phyloP scores from a whole-genome alignment of 441 rosid species.

The Capsella rubella region DNA sequence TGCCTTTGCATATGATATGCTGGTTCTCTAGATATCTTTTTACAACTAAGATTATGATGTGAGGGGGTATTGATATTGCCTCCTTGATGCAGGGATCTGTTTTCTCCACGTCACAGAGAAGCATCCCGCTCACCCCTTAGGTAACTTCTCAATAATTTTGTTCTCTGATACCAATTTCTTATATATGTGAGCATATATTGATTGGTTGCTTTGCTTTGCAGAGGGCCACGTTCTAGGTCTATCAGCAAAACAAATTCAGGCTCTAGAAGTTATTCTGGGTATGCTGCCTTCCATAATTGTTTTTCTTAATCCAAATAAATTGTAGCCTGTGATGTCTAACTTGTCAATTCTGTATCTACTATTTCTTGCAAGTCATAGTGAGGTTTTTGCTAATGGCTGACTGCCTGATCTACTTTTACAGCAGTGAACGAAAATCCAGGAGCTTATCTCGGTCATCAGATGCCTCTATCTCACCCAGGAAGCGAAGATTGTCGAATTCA shows the following conservation, averaged over 20 bases:
- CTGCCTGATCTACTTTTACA: constrained; percentile 39
- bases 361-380: constrained; percentile 8
- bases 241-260: constrained; percentile 64
- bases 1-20: background rate
- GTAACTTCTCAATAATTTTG: constrained; percentile 43
- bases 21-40: background rate
- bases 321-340: constrained; percentile 6
- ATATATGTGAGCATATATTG: background rate
- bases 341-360: constrained; percentile 1
- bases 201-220: constrained; percentile 48
- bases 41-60: background rate
- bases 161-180: constrained; percentile 13
- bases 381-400: constrained; percentile 33
- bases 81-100: constrained; percentile 50
- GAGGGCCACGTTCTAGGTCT: constrained; percentile 62
- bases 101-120: constrained; percentile 48
- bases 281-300: constrained; percentile 30
- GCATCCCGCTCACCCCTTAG: constrained; percentile 48
- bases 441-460: constrained; percentile 72
- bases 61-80: constrained; percentile 5
- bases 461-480: constrained; percentile 59
- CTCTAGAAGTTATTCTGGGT: constrained; percentile 72
- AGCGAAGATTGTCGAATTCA: constrained; percentile 45
- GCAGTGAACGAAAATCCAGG: constrained; percentile 63
- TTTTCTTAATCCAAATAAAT: constrained; percentile 7